A percentile compares a stretch with the other conserved stretches of the same genome.
phyloP scores from a whole-genome alignment of 352 stramenopile genomes.

The Pythium rhizo-oryzae region DNA sequence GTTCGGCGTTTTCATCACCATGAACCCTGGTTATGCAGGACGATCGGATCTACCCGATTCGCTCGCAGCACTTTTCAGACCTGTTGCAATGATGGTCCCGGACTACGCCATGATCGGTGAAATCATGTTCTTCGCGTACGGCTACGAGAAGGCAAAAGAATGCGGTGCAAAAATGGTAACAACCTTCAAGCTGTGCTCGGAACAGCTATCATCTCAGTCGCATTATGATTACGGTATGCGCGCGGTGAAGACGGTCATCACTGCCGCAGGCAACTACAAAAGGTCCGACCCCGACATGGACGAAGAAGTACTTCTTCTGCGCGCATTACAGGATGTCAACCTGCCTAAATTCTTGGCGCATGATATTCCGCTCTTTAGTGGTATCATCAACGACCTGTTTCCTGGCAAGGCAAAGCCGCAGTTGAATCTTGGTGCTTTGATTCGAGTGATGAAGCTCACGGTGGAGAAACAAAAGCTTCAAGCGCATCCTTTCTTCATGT shows the following conservation, averaged over 20 bases:
- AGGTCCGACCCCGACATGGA: slow-evolving; percentile 91
- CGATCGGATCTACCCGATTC: slow-evolving; percentile 91
- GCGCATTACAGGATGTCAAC: slow-evolving; percentile 95
- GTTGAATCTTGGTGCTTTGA: slow-evolving; percentile 90
- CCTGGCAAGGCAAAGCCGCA: slow-evolving; percentile 87
- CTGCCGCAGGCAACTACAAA: slow-evolving; percentile 95
- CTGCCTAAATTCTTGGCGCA: slow-evolving; percentile 96
- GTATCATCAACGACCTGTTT: slow-evolving; percentile 95
- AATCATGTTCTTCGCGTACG: slow-evolving; percentile 97
- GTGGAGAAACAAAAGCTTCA: slow-evolving; percentile 86
- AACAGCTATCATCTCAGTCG: slow-evolving; percentile 94
- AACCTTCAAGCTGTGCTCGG: slow-evolving; percentile 95
- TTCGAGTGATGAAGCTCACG: slow-evolving; percentile 87
- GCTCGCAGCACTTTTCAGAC: slow-evolving; percentile 93
- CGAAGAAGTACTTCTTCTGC: slow-evolving; percentile 92
- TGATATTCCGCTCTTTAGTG: slow-evolving; percentile 94
- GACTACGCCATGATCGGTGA: slow-evolving; percentile 96
- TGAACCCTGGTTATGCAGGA: slow-evolving; percentile 90
- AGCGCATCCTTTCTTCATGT: slow-evolving; percentile 91
- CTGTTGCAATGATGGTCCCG: slow-evolving; percentile 97
- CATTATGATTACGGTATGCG: slow-evolving; percentile 98
- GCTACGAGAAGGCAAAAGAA: slow-evolving; percentile 92
- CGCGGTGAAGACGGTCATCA: slow-evolving; percentile 96
- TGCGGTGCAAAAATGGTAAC: slow-evolving; percentile 96
- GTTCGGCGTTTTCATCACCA: slow-evolving; percentile 90